phyloP scores from a whole-genome alignment of 2,329 filamentous ascomycete species.

The Rhexocercosporidium sp. region DNA sequence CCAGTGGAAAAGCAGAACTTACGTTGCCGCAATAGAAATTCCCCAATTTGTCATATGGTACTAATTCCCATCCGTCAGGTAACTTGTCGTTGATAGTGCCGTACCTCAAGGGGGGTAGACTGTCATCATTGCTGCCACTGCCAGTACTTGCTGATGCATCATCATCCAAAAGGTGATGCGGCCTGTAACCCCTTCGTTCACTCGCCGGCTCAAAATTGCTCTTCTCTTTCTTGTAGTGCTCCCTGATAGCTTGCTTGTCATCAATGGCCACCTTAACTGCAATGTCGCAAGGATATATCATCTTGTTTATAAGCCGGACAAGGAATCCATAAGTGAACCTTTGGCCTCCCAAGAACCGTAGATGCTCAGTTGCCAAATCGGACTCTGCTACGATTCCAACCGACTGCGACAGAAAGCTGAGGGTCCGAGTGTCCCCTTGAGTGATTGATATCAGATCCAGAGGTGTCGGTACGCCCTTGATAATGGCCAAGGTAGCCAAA shows the following conservation, averaged over 20 bases:
- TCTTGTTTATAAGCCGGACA: slow-evolving; percentile 75
- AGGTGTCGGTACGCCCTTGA: slow-evolving; percentile 86
- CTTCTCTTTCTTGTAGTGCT: slow-evolving; percentile 67
- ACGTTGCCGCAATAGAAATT: slow-evolving; percentile 95
- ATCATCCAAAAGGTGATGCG: slow-evolving; percentile 37
- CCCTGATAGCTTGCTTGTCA: slow-evolving; percentile 74
- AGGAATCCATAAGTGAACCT: slow-evolving; percentile 87
- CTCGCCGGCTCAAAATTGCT: slow-evolving; percentile 37
- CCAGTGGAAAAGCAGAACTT: slow-evolving; percentile 41
- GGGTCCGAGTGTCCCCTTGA: slow-evolving; percentile 72
- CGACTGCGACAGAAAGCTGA: slow-evolving; percentile 91
- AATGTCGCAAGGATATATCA: slow-evolving; percentile 86
- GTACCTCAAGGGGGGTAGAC: slow-evolving; percentile 76
- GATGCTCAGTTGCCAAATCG: slow-evolving; percentile 86
- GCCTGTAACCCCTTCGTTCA: slow-evolving; percentile 38
- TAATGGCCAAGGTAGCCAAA: slow-evolving; percentile 78
- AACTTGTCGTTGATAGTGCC: slow-evolving; percentile 81
- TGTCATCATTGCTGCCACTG: slow-evolving; percentile 43
- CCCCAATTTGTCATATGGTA: slow-evolving; percentile 78
- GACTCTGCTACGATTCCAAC: slow-evolving; percentile 89
- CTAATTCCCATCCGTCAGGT: slow-evolving; percentile 76
- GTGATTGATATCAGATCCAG: slow-evolving; percentile 89
- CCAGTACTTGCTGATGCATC: slow-evolving; percentile 41
- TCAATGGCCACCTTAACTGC: slow-evolving; percentile 82
- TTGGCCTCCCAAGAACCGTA: slow-evolving; percentile 89